Evolutionary conservation across 2,329 filamentous ascomycete genomes (phyloP), one percentile per base, ranked within the genome.

Genomic region (Penicillium oxalicum): DNA sequence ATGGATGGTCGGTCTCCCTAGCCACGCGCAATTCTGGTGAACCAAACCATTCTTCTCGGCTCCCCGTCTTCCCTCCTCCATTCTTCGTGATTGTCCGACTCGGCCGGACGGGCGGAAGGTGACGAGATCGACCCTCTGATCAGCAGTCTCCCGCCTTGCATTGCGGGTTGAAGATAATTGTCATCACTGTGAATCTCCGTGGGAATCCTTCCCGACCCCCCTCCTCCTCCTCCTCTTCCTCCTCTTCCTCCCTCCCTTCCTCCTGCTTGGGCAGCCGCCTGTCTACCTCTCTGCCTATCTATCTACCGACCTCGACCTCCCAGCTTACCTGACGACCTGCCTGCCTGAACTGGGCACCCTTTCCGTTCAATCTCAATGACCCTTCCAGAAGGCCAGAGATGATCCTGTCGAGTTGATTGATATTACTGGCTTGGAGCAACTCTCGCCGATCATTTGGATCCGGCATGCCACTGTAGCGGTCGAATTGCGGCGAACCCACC

Each of bases 361-460:
- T 18, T 18, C 18, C 18, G 18, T 18, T 18, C 18, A 18, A 18
- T 18, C 18, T 18, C 29, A 32, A 32, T 32, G 29, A 32, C 29
- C 29, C 7, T 5, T 8, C 29, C 11, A 11, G 3, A 9, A 29
- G 47, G 43, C 52, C 50, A 56, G 58, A 51, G 53, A 60, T 59
- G 58, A 39, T 59, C 55, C 46, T 45, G 38, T 43, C 35, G 48
- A 52, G 52, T 56, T 46, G 44, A 46, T 46, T 18, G 50, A 47
- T 26, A 32, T 32, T 5, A 50, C 42, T 46, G 50, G 40, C 34
- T 46, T 59, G 57, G 58, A 58, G 58, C 29, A 57, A 57, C 55
- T 50, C 44, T 59, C 47, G 53, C 50, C 41, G 46, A 53, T 51
- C 40, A 28, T 49, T 43, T 18, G 18, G 47, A 42, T 45, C 38